These are phyloP conservation scores for Kodamaea sp. DNA, from an alignment of 1,139 yeast genomes.

Conservation along the genomic window DNA sequence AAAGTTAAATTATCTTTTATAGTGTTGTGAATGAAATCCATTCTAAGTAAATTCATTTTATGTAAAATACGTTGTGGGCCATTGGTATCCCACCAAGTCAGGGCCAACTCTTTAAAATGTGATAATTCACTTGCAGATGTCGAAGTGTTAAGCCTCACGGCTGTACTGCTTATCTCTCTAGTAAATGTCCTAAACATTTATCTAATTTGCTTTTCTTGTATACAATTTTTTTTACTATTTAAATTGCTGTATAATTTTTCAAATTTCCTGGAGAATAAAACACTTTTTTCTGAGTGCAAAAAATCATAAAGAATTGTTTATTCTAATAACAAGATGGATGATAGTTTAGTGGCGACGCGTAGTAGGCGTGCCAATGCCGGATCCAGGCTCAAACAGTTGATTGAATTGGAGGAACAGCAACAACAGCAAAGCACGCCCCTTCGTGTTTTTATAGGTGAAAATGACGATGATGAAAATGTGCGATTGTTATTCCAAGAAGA, in stretches of 20 bases:
- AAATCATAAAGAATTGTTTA: slow-evolving; percentile 12
- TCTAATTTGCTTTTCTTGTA: too few species aligned
- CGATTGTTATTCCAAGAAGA: slow-evolving; percentile 78
- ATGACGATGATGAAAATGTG: slow-evolving; percentile 69
- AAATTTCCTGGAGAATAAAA: background rate
- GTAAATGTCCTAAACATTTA: too few species aligned
- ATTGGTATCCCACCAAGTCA: slow-evolving; percentile 92
- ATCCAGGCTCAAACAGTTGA: slow-evolving; percentile 66
- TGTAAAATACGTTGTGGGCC: slow-evolving; percentile 94
- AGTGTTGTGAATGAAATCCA: slow-evolving; percentile 77
- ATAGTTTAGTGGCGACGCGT: slow-evolving; percentile 65
- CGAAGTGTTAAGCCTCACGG: slow-evolving; percentile 22
- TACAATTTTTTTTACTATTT: too few species aligned
- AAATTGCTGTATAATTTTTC: background rate
- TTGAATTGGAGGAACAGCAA: slow-evolving; percentile 60
- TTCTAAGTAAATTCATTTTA: slow-evolving; percentile 84
- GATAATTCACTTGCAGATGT: slow-evolving; percentile 52
- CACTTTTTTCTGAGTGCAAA: background rate
- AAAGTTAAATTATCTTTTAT: slow-evolving; percentile 46
- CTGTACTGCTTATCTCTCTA: background rate
- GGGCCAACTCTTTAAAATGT: slow-evolving; percentile 83
- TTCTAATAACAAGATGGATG: slow-evolving; percentile 20
- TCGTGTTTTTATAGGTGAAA: slow-evolving; percentile 7
- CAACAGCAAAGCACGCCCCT: slow-evolving; percentile 5
- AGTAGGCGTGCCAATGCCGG: slow-evolving; percentile 89